Conservation (phyloP, 2,329 filamentous ascomycete species). For the Didymella lethalis region DNA sequence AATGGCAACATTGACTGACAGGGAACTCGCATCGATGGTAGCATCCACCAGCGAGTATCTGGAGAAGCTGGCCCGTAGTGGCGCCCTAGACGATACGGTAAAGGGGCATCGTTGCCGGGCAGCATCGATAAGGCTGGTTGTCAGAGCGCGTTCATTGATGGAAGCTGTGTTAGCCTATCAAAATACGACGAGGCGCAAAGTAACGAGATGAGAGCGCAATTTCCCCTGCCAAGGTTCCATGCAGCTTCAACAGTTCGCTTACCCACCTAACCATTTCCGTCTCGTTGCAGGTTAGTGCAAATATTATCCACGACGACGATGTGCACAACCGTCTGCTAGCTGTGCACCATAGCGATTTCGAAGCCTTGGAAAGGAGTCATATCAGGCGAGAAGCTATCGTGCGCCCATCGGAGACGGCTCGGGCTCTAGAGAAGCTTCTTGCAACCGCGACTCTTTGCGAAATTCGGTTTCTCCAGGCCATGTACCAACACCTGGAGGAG, state of each 20-base stretch:
- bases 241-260: slow-evolving; percentile 41
- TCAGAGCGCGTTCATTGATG: slow-evolving; percentile 45
- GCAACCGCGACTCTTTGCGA: not conserved
- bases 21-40: slow-evolving; percentile 36
- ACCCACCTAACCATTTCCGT: slow-evolving; percentile 29
- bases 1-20: slow-evolving; percentile 31
- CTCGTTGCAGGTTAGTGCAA: slow-evolving; percentile 25
- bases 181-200: slow-evolving; percentile 25
- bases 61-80: slow-evolving; percentile 39
- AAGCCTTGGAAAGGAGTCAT: not conserved
- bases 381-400: not conserved
- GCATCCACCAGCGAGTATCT: slow-evolving; percentile 38
- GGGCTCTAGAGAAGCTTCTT: not conserved
- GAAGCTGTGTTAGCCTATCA: slow-evolving; percentile 34
- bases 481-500: not conserved
- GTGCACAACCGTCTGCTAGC: slow-evolving; percentile 24
- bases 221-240: slow-evolving; percentile 42
- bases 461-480: not conserved
- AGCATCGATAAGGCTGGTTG: slow-evolving; percentile 34
- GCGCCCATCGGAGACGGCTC: not conserved
- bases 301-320: slow-evolving; percentile 24
- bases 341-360: slow-evolving; percentile 11
- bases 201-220: slow-evolving; percentile 47
- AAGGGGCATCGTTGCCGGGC: slow-evolving; percentile 39
- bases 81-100: slow-evolving; percentile 35